Conservation (phyloP, 2,329 filamentous ascomycete genomes). For the Sphaerostilbella broomeana region DNA sequence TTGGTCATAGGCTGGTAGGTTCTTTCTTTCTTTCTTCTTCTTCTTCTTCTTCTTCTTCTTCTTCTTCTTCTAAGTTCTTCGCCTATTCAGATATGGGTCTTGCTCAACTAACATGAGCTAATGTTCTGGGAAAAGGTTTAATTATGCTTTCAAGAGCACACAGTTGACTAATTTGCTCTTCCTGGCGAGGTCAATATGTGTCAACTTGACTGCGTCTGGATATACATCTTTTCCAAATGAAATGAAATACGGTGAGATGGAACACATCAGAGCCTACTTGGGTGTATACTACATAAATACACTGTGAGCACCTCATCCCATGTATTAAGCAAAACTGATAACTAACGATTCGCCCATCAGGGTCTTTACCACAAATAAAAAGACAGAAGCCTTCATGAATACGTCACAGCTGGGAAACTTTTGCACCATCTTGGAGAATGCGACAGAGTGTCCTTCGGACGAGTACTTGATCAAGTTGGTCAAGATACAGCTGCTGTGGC, state of each 20-base stretch:
- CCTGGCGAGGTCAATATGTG: constrained; percentile 40
- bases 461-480: constrained; percentile 39
- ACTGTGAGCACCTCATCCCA: constrained; percentile 29
- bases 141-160: constrained; percentile 42
- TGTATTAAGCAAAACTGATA: too few relatives aligned
- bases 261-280: constrained; percentile 41
- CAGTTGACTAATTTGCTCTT: constrained; percentile 45
- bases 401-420: constrained; percentile 38
- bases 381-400: constrained; percentile 42
- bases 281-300: constrained; percentile 46
- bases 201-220: constrained; percentile 30
- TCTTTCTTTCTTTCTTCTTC: not conserved
- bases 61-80: too few relatives aligned
- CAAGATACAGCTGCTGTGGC: constrained; percentile 41
- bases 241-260: constrained; percentile 27
- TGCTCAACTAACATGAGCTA: too few relatives aligned
- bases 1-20: constrained; percentile 41
- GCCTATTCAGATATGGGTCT: too few relatives aligned
- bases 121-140: constrained; percentile 30
- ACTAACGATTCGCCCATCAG: constrained; percentile 18
- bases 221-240: constrained; percentile 12
- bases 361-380: constrained; percentile 40
- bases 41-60: too few relatives aligned
- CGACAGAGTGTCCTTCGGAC: constrained; percentile 38
- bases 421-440: constrained; percentile 35